Percentiles rank a stretch among this genome's conserved stretches.
These are phyloP conservation scores for Borovskyia barvae DNA, from an alignment of 208 protist genomes.

Conservation along the genomic window DNA sequence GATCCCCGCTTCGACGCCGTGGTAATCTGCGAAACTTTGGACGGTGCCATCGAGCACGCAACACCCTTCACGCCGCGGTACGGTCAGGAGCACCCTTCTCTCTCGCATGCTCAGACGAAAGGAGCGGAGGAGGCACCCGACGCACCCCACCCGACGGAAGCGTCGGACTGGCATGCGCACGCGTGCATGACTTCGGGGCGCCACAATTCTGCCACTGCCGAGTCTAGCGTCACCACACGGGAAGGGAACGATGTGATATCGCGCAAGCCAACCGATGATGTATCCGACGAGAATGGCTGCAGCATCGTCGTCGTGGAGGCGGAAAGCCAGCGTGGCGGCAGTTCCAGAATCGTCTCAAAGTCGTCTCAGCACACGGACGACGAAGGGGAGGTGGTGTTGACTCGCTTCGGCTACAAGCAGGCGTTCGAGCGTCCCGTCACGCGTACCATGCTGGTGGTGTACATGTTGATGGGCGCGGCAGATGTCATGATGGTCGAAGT, in stretches of 20 bases:
- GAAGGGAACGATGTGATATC: no score
- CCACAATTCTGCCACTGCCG: no score
- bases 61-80: neutral
- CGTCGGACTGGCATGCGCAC: no score
- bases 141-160: no score
- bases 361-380: neutral
- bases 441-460: slow-evolving; percentile 42
- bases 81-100: neutral
- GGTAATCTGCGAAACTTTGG: slow-evolving; percentile 5
- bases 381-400: neutral
- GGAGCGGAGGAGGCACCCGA: no score
- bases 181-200: no score
- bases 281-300: neutral
- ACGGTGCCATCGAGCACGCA: neutral
- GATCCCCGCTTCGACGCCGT: slow-evolving; percentile 12
- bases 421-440: slow-evolving; percentile 32
- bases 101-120: no score
- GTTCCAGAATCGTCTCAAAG: neutral
- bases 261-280: neutral
- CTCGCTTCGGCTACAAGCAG: slow-evolving; percentile 52
- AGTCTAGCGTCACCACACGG: no score
- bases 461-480: slow-evolving; percentile 45
- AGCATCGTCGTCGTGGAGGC: neutral
- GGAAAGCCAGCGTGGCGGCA: no score
- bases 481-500: slow-evolving; percentile 46